A percentile compares a stretch with the other conserved stretches of the same genome.
These are phyloP conservation scores for Podospora bellae-mahoneyi DNA, from an alignment of 495 filamentous ascomycete genomes.

Conservation along the genomic window DNA sequence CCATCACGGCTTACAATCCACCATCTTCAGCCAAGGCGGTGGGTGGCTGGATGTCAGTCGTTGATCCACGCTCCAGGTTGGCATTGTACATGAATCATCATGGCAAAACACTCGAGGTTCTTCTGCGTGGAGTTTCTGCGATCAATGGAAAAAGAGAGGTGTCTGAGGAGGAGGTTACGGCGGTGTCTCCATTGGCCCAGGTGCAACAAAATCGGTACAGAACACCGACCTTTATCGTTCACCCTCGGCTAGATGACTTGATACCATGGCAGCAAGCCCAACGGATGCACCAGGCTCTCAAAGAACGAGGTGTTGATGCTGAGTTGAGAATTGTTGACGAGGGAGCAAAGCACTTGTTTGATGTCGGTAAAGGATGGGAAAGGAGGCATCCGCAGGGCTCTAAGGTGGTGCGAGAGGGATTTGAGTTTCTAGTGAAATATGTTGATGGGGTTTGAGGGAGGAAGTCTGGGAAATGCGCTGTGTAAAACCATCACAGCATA, in stretches of 20 bases:
- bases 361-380: slow-evolving; percentile 1
- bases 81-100: slow-evolving; percentile 5
- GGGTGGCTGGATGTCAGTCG: background rate
- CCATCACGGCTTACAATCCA: slow-evolving; percentile 3
- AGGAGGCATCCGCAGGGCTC: background rate
- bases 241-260: slow-evolving; percentile 1
- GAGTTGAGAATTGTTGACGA: slow-evolving; percentile 1
- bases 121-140: background rate
- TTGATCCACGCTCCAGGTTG: slow-evolving; percentile 1
- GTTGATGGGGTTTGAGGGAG: background rate
- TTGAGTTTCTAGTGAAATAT: background rate
- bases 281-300: background rate
- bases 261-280: slow-evolving; percentile 4
- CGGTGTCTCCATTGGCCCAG: background rate
- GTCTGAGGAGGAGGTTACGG: background rate
- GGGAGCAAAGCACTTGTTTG: slow-evolving; percentile 1
- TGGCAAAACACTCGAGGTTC: background rate
- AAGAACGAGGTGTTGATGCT: background rate
- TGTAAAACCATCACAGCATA: too few relatives aligned
- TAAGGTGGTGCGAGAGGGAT: background rate
- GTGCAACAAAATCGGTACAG: background rate
- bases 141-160: background rate
- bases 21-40: background rate
- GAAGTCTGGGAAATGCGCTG: too few relatives aligned
- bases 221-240: background rate